A percentile compares a stretch with the other conserved stretches of the same genome.
These are phyloP conservation scores for Chlamydomonas reinhardtii DNA, from an alignment of 163 green algal species.

Conservation along the genomic window DNA sequence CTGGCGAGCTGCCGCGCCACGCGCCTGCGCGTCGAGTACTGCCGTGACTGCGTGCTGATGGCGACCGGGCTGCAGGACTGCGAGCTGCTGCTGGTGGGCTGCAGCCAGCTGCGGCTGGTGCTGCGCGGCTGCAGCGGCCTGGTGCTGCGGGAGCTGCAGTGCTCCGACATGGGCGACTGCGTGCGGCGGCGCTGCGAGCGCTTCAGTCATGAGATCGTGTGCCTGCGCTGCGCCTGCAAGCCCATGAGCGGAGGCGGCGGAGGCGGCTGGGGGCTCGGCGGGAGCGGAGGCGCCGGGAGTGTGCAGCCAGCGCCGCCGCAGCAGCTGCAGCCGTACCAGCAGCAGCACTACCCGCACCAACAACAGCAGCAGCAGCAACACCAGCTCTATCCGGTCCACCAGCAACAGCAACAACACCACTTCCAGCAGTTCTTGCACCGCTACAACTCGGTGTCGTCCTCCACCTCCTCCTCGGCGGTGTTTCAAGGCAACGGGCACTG, in stretches of 20 bases:
- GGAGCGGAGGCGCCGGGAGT: too few species aligned
- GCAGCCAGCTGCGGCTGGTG: conserved; percentile 37
- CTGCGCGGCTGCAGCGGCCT: conserved; percentile 29
- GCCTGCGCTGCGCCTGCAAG: conserved; percentile 52
- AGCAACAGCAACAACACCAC: too few species aligned
- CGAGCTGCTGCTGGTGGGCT: conserved; percentile 50
- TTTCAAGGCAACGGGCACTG: too few species aligned
- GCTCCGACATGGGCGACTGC: conserved; percentile 41
- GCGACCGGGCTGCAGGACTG: not conserved
- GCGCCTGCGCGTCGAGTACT: conserved; percentile 45
- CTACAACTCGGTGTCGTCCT: too few species aligned
- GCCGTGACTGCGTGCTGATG: conserved; percentile 35
- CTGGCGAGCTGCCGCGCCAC: conserved; percentile 20
- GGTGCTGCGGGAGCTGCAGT: conserved; percentile 46
- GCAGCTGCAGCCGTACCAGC: not conserved
- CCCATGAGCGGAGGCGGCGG: not conserved
- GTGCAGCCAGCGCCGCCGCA: not conserved
- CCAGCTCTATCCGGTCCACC: too few species aligned
- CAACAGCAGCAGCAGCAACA: not conserved
- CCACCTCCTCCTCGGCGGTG: too few species aligned
- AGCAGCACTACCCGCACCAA: not conserved
- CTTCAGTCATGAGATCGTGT: conserved; percentile 44
- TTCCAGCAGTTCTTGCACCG: too few species aligned
- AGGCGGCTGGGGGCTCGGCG: not conserved
- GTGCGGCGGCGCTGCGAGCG: conserved; percentile 17